Conservation (phyloP, 1,139 yeast species). For the Blastobotrys proliferans region DNA sequence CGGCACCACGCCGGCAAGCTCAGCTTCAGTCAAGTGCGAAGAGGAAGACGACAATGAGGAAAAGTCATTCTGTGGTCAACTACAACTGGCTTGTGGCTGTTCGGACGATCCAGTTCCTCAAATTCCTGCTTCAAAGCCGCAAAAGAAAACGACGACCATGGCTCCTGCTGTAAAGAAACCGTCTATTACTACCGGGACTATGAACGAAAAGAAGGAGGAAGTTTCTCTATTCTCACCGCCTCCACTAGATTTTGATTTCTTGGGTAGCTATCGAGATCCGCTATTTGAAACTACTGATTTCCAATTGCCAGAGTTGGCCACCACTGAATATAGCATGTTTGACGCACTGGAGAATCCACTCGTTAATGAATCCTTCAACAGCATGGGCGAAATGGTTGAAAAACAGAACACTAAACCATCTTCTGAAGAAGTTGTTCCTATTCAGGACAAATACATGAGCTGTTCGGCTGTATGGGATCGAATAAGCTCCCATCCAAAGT, state of each 20-base stretch:
- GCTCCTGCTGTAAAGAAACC: conserved; percentile 5
- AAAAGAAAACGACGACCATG: background rate
- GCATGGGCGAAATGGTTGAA: conserved; percentile 7
- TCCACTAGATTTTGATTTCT: conserved; percentile 27
- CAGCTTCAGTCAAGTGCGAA: background rate
- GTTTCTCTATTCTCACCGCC: conserved; percentile 29
- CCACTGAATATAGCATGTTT: conserved; percentile 63
- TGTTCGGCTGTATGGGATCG: conserved; percentile 97
- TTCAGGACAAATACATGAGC: conserved; percentile 43
- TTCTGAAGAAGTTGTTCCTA: conserved; percentile 29
- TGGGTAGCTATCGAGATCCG: conserved; percentile 31
- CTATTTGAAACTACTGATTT: conserved; percentile 31
- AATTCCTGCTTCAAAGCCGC: background rate
- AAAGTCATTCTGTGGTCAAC: conserved; percentile 59
- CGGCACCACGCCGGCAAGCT: conserved; percentile 1
- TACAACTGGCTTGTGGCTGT: conserved; percentile 84
- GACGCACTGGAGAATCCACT: conserved; percentile 49
- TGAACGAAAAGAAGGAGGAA: conserved; percentile 1
- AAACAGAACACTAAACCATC: background rate
- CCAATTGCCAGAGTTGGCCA: conserved; percentile 34
- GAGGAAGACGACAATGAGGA: conserved; percentile 7
- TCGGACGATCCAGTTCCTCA: conserved; percentile 52
- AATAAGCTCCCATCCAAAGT: conserved; percentile 88
- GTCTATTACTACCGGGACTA: conserved; percentile 7
- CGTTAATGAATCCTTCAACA: conserved; percentile 16